phyloP scores from a whole-genome alignment of 129 eudicot species.

The Arctium lappa region DNA sequence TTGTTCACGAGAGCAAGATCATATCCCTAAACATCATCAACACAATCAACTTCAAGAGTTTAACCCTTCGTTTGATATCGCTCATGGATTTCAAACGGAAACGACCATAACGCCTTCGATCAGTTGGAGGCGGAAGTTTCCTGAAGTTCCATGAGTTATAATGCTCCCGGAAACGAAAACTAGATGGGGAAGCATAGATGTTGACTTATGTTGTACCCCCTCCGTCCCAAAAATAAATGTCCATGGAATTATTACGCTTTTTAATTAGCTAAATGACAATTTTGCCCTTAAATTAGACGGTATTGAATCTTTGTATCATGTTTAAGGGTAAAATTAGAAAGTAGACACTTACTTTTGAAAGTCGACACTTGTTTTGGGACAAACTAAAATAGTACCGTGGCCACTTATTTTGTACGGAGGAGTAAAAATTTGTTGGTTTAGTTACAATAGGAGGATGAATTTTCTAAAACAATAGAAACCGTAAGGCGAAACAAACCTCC shows the following conservation, averaged over 20 bases:
- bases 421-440: neutral
- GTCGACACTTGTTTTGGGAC: neutral
- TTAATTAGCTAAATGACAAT: neutral
- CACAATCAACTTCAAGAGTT: neutral
- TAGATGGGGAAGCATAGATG: neutral
- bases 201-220: neutral
- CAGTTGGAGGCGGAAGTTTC: neutral
- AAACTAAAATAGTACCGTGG: neutral
- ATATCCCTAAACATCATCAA: neutral
- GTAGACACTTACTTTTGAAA: neutral
- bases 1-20: neutral
- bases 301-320: neutral
- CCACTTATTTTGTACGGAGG: neutral
- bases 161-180: constrained; percentile 13
- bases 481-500: constrained; percentile 42
- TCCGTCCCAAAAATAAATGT: neutral
- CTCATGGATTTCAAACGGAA: no score
- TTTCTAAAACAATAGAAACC: neutral
- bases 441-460: neutral
- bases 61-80: neutral
- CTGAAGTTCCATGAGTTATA: neutral
- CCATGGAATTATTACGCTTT: neutral
- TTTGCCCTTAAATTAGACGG: neutral
- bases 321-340: neutral
- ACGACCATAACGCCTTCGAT: neutral